A percentile compares a stretch with the other conserved stretches of the same genome.
Conservation (phyloP, 73 alveolate genomes). For the Breviolum minutum region DNA sequence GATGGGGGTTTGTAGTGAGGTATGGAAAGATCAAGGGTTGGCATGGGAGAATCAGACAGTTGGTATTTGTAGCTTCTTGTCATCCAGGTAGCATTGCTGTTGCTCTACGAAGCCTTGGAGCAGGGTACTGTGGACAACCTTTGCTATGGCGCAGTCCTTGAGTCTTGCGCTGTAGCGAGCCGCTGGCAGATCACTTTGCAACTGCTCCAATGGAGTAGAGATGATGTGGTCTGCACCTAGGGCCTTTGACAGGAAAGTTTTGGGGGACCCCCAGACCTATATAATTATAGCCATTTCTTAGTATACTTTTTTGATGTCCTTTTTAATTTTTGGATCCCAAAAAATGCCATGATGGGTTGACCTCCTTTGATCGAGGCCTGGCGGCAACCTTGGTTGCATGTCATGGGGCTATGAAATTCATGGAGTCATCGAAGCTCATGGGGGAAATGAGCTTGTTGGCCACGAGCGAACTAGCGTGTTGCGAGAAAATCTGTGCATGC, state of each 20-base stretch:
- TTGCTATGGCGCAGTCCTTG: background rate
- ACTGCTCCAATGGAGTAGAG: background rate
- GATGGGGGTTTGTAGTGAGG: background rate
- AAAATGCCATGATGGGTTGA: too few relatives aligned
- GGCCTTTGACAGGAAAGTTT: background rate
- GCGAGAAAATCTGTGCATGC: background rate
- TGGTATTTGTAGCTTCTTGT: background rate
- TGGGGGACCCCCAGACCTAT: background rate
- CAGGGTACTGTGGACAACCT: background rate
- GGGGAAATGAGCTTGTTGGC: constrained; percentile 37
- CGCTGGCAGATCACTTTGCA: constrained; percentile 29
- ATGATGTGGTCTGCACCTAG: constrained; percentile 12
- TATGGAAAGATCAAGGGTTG: background rate
- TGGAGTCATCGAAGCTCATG: constrained; percentile 24
- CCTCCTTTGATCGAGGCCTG: background rate
- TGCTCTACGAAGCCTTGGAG: background rate
- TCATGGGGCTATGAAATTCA: constrained; percentile 32
- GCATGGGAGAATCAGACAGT: background rate
- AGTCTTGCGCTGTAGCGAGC: constrained; percentile 1
- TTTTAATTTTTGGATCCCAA: too few relatives aligned
- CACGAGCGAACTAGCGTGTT: too few relatives aligned
- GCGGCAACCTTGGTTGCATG: constrained; percentile 34
- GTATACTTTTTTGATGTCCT: too few relatives aligned
- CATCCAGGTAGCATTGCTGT: constrained; percentile 17
- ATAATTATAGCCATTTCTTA: too few relatives aligned